Conservation (phyloP, 108 stramenopile genomes). For the Nitzschia sp. region DNA sequence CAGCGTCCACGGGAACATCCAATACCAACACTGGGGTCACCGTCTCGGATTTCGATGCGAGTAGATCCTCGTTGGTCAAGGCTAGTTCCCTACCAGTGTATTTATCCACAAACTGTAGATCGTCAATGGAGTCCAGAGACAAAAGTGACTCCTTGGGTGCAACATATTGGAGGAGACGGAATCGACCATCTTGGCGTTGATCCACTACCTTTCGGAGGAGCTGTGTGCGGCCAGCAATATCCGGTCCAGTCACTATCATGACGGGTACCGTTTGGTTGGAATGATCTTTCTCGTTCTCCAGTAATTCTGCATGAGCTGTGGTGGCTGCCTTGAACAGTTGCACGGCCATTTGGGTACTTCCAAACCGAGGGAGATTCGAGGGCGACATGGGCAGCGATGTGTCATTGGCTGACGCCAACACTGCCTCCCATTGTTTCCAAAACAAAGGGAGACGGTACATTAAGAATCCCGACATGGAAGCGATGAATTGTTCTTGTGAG, state of each 20-base stretch:
- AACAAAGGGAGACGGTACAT: slow-evolving; percentile 83
- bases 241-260: slow-evolving; percentile 76
- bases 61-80: too few relatives aligned
- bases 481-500: slow-evolving; percentile 71
- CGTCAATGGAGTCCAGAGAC: too few relatives aligned
- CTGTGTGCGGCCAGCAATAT: slow-evolving; percentile 56
- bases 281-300: slow-evolving; percentile 1
- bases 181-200: slow-evolving; percentile 4
- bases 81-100: too few relatives aligned
- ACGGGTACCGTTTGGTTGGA: slow-evolving; percentile 47
- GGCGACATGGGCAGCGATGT: too few relatives aligned
- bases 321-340: slow-evolving; percentile 27
- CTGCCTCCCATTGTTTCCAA: slow-evolving; percentile 60
- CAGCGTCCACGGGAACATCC: too few relatives aligned
- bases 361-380: slow-evolving; percentile 14
- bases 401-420: slow-evolving; percentile 15
- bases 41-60: too few relatives aligned
- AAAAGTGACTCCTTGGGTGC: too few relatives aligned
- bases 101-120: too few relatives aligned
- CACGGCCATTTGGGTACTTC: slow-evolving; percentile 58
- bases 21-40: too few relatives aligned
- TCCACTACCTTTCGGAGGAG: slow-evolving; percentile 10
- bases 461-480: slow-evolving; percentile 78
- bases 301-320: slow-evolving; percentile 25
- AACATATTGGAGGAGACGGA: too few relatives aligned